Conservation (phyloP, 2,329 filamentous ascomycete genomes). For the Epicoccum sorghinum region DNA sequence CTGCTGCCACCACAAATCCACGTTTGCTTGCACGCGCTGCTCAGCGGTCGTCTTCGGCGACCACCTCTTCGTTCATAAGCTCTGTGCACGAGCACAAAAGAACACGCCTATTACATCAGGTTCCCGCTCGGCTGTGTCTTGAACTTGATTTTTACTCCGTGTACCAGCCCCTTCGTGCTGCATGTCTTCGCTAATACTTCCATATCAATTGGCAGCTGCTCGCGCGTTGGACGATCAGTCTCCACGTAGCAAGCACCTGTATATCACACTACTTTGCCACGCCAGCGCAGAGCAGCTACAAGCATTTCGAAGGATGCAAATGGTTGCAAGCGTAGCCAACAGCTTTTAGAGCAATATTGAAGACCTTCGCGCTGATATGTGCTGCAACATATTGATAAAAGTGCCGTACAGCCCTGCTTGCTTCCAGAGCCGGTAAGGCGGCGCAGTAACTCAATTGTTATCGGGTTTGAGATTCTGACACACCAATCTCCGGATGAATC, state of each 20-base stretch:
- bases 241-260: conserved; percentile 22
- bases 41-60: conserved; percentile 20
- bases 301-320: no score
- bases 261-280: conserved; percentile 7
- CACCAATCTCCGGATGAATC: conserved; percentile 13
- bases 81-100: conserved; percentile 38
- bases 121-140: conserved; percentile 37
- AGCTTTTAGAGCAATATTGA: no score
- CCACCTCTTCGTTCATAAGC: conserved; percentile 25
- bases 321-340: no score
- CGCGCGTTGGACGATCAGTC: conserved; percentile 26
- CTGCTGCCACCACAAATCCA: background rate
- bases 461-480: conserved; percentile 11
- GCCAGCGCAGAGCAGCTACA: no score
- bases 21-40: conserved; percentile 1
- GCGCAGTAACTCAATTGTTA: conserved; percentile 5
- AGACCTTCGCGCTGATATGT: no score
- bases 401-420: background rate
- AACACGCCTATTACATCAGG: conserved; percentile 33
- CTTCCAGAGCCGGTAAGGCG: background rate
- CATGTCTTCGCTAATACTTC: conserved; percentile 29
- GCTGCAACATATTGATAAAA: no score
- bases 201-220: conserved; percentile 31
- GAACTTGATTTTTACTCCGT: conserved; percentile 36
- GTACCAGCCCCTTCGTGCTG: conserved; percentile 44